Conservation (phyloP, 1,284 basidiomycete species). For the Moesziomyces parantarcticus region DNA sequence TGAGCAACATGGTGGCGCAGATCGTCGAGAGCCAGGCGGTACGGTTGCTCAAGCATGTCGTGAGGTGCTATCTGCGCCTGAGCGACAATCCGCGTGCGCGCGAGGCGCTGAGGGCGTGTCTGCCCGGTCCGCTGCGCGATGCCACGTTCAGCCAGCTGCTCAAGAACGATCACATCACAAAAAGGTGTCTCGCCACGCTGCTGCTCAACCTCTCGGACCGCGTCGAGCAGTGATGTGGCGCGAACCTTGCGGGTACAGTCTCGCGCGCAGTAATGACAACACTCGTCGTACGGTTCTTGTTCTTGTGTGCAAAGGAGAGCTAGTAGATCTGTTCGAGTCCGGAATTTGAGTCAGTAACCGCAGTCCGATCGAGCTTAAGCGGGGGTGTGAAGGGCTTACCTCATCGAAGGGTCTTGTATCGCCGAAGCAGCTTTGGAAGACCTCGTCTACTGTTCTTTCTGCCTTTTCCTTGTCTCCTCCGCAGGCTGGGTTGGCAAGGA, state of each 20-base stretch:
- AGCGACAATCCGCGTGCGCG: constrained; percentile 97
- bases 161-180: constrained; percentile 70
- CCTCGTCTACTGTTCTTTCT: constrained; percentile 90
- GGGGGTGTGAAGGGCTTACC: constrained; percentile 70
- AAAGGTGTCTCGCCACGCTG: constrained; percentile 89
- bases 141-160: constrained; percentile 90
- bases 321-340: constrained; percentile 50
- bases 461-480: constrained; percentile 77
- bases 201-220: constrained; percentile 83
- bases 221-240: constrained; percentile 67
- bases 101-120: constrained; percentile 92
- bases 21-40: constrained; percentile 90
- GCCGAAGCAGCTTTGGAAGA: constrained; percentile 93
- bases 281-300: too few relatives aligned
- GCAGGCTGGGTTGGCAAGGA: constrained; percentile 83
- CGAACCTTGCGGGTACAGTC: too few relatives aligned
- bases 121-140: constrained; percentile 96
- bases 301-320: too few relatives aligned
- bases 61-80: constrained; percentile 93
- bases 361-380: not conserved
- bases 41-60: constrained; percentile 94
- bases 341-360: not conserved
- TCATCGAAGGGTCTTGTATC: constrained; percentile 98
- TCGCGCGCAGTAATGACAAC: too few relatives aligned
- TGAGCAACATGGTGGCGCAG: constrained; percentile 96